These are phyloP conservation scores for Phanerochaete sordida DNA, from an alignment of 768 basidiomycete species.

Conservation along the genomic window DNA sequence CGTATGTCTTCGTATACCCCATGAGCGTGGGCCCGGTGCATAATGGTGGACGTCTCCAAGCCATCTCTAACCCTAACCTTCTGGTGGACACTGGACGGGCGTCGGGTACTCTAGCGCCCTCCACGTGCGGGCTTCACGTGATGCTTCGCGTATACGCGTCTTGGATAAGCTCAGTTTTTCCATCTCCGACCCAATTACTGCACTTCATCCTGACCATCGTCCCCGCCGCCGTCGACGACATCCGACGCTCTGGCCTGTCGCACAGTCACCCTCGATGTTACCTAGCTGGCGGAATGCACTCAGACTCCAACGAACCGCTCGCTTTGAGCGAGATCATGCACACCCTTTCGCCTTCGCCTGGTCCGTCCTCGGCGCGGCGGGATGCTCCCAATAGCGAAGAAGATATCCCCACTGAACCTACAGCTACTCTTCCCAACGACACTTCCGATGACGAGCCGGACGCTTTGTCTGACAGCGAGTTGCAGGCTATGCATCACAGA, in stretches of 20 bases:
- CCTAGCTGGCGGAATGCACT: background rate
- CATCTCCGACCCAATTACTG: background rate
- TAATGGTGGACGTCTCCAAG: too few species aligned
- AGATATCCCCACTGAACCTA: background rate
- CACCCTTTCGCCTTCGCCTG: constrained; percentile 2
- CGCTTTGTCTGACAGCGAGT: background rate
- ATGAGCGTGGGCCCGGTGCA: too few species aligned
- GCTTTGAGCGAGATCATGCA: constrained; percentile 1
- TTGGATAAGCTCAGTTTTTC: background rate
- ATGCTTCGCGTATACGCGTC: constrained; percentile 2
- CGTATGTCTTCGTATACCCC: too few species aligned
- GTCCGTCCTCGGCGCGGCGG: background rate
- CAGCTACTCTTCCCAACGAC: too few species aligned
- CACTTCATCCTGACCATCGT: background rate
- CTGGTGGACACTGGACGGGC: too few species aligned
- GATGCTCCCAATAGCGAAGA: too few species aligned
- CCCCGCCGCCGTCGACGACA: background rate
- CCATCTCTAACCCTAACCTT: background rate
- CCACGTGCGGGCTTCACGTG: background rate
- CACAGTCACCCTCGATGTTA: background rate
- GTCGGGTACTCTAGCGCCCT: too few species aligned
- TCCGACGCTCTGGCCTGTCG: background rate
- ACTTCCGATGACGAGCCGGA: background rate
- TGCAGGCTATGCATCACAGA: background rate
- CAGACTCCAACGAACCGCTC: background rate